Evolutionary conservation across 1,139 yeast species (phyloP).

Genomic region (Lodderomyces oxycetoniae): DNA sequence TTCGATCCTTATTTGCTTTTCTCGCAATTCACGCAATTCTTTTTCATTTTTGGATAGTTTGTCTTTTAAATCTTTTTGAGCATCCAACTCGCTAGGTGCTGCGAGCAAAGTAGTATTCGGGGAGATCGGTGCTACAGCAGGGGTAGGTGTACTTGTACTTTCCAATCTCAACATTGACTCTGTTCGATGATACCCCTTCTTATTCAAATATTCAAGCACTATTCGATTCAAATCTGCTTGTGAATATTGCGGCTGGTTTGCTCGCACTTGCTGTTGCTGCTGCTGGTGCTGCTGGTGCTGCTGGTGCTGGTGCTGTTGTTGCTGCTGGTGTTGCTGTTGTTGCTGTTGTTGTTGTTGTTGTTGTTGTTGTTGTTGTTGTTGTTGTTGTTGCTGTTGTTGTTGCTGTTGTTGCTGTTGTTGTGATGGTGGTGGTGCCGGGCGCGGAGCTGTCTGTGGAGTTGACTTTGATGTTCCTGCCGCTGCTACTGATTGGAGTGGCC

Average conservation of each 20-base stretch:
- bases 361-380: neutral
- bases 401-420: too few species aligned
- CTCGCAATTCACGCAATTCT: conserved; percentile 41
- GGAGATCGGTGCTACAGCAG: conserved; percentile 47
- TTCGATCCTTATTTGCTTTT: conserved; percentile 32
- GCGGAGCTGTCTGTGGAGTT: neutral
- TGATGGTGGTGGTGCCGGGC: too few species aligned
- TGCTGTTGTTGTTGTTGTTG: conserved; percentile 4
- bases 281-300: conserved; percentile 9
- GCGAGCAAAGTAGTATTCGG: conserved; percentile 42
- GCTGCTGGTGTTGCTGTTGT: conserved; percentile 3
- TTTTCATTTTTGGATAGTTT: conserved; percentile 27
- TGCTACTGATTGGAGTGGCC: too few species aligned
- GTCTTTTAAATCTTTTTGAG: conserved; percentile 21
- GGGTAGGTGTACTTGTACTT: conserved; percentile 64
- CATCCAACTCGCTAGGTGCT: conserved; percentile 29
- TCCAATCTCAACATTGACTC: conserved; percentile 93
- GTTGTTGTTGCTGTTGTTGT: too few species aligned
- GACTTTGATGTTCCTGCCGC: neutral
- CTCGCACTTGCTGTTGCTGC: conserved; percentile 13
- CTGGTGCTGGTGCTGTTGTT: conserved; percentile 4
- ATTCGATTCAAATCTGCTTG: conserved; percentile 85
- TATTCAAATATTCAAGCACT: conserved; percentile 85
- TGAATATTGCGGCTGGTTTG: conserved; percentile 36
- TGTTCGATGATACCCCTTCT: conserved; percentile 90